Base-by-base conservation (phyloP, 441 rosid species). In the Raphanus hybrid region DNA sequence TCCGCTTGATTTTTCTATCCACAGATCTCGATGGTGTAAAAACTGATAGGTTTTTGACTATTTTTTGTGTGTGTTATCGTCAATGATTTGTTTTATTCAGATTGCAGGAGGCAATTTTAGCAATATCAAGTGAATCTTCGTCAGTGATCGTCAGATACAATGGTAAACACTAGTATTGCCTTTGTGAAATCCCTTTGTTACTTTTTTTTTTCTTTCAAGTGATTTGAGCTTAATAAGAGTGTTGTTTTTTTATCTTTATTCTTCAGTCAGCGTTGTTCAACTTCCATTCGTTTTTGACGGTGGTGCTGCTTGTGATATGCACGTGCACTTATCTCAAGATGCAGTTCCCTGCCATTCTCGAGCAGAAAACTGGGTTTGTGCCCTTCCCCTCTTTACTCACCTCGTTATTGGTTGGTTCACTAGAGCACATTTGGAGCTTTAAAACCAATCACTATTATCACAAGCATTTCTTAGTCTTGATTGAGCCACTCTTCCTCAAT, bases 301-400 rank as follows among this genome's bases (percentile, higher is more conserved):
- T 92, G 74, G 98, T 92, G 73, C 81, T 96, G 75, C 86, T 96
- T 83, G 98, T 90, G 76, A 94, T 92, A 59, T 96, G 98, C 86
- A 89, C 99, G 27, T 94, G 98, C 83, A 91, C 96, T n/a, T 92
- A 83, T 57, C 84, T 94, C 67, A 96, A 91, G 91, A 90, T 96
- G 98, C 99, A 96, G 45, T 96, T 96, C 82, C 98, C 99, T 7
- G 91, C 98, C 62, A 87, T 94, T 72, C 85, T 96, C 69, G 98
- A 92, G 78, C 97, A 92, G 81, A 90, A 91, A 86, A 96, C 90
- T 52, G 97, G 98, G 99, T 94, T 79, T 65, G 82, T 71, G 82
- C 67, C 11, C 23, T 57, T 61, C 23, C 11, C 26, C 6, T n/a
- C 7, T 4, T n/a, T 12, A 12, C 16, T 50, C 66, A 3, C 65